Evolutionary conservation across 148 eudicot genomes (phyloP).

Genomic region (Dysphania ambrosioides): DNA sequence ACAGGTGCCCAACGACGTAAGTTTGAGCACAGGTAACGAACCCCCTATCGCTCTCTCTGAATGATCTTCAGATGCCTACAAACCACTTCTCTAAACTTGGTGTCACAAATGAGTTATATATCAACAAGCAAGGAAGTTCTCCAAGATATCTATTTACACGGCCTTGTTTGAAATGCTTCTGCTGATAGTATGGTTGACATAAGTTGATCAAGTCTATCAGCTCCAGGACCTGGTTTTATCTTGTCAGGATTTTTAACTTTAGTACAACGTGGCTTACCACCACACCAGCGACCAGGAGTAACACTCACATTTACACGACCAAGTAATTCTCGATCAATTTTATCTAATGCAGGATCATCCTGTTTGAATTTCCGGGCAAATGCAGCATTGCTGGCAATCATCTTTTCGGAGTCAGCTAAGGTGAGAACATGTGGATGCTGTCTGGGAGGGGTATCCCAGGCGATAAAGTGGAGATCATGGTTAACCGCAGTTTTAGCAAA

Average conservation of each 20-base stretch:
- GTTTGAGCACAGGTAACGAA: slow-evolving; percentile 8
- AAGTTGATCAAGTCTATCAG: slow-evolving; percentile 58
- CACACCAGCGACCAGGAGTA: slow-evolving; percentile 94
- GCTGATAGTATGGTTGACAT: slow-evolving; percentile 42
- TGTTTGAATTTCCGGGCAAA: slow-evolving; percentile 79
- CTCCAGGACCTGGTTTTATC: slow-evolving; percentile 72
- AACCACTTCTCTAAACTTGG: neutral
- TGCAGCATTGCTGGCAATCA: slow-evolving; percentile 67
- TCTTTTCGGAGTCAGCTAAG: slow-evolving; percentile 48
- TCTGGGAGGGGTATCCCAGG: slow-evolving; percentile 86
- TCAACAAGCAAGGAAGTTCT: slow-evolving; percentile 7
- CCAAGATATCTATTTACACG: slow-evolving; percentile 56
- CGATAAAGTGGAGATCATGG: slow-evolving; percentile 87
- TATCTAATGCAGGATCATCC: slow-evolving; percentile 61
- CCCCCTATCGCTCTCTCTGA: neutral
- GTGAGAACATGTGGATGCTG: slow-evolving; percentile 80
- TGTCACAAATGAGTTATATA: neutral
- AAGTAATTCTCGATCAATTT: slow-evolving; percentile 60
- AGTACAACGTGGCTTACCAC: slow-evolving; percentile 55
- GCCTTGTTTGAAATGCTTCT: slow-evolving; percentile 33
- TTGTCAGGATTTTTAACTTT: slow-evolving; percentile 51
- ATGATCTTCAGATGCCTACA: neutral
- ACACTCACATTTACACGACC: slow-evolving; percentile 58
- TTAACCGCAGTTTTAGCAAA: slow-evolving; percentile 59
- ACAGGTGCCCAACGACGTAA: slow-evolving; percentile 1